Evolutionary conservation across 345 rosid genomes (phyloP), one percentile per base, ranked within the genome.

Genomic region (Salix purpurea): DNA sequence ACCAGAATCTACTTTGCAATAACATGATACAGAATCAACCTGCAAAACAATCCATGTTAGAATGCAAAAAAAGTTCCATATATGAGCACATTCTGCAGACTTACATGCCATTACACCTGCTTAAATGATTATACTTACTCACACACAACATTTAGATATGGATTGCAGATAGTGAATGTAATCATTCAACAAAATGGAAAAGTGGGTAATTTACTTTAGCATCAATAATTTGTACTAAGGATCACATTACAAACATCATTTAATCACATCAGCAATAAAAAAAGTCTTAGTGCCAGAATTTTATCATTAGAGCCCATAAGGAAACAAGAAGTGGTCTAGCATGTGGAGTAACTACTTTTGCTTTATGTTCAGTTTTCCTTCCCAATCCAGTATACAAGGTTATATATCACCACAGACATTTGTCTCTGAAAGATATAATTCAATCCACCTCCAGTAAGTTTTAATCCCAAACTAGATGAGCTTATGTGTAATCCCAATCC

Each of bases 1-100:
- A 48, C 98, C 94, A 30, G 97, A 79, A 85, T 95, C 99, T 75
- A 95, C 99, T 87, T 82, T 91, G 84, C 99, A 95, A 71, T 93
- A 93, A 80, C 99, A 95, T 70, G 97, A 93, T 70, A 90, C 95
- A 50, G 99, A 95, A 81, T 95, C 99, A 74, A 95, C 99, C 99
- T 95, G 89, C 86, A 84, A 81, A 69, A 69, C 46, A 12, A 44
- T 74, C 71, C 68, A 73, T 18, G 69, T 81, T 36, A 73, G 62
- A 42, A 39, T 75, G 48, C 44, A 37, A 65, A 36, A 52, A 42
- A 18, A 73, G 54, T 44, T 64, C 8, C 39, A 11, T 2, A 62
- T 65, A 14, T 36, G 36, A 28, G 5, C 24, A n/a, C 12, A 32
- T 16, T 73, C 23, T 23, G 28, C 46, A 65, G 34, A 65, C 14